phyloP scores from a whole-genome alignment of 352 stramenopile genomes.

The Peronosclerospora sorghi region DNA sequence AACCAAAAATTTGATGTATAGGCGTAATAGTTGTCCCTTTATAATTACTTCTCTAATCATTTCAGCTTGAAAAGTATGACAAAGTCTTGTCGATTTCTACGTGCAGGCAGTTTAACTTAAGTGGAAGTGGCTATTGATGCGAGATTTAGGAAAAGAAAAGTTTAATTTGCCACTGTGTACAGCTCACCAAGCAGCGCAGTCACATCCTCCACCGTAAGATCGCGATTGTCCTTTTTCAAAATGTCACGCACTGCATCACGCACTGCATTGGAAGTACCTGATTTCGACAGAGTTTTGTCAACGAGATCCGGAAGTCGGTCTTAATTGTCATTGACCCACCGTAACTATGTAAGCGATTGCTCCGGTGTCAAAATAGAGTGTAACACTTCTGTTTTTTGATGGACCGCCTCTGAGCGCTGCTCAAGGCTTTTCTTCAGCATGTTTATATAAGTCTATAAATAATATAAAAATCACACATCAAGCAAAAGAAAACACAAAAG shows the following conservation, averaged over 20 bases:
- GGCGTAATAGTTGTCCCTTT: too few relatives aligned
- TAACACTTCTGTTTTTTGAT: slow-evolving; percentile 69
- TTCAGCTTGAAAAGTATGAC: too few relatives aligned
- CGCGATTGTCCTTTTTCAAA: slow-evolving; percentile 73
- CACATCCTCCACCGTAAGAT: slow-evolving; percentile 81
- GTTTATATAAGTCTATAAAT: slow-evolving; percentile 76
- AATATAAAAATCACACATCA: too few relatives aligned
- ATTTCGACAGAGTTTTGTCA: slow-evolving; percentile 47
- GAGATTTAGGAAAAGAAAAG: too few relatives aligned
- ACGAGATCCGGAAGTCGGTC: slow-evolving; percentile 51
- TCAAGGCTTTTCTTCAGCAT: slow-evolving; percentile 79
- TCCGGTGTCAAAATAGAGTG: slow-evolving; percentile 79
- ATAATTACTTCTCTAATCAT: too few relatives aligned
- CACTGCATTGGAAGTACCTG: slow-evolving; percentile 42
- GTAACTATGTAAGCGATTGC: slow-evolving; percentile 74
- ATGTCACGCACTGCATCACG: slow-evolving; percentile 61
- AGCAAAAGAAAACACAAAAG: not conserved
- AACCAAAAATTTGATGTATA: too few relatives aligned
- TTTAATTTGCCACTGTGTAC: slow-evolving; percentile 10
- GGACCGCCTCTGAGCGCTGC: slow-evolving; percentile 61
- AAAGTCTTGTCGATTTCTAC: too few relatives aligned
- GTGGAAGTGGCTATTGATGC: too few relatives aligned
- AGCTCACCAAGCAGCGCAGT: slow-evolving; percentile 63
- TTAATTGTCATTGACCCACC: slow-evolving; percentile 75
- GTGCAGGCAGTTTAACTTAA: too few relatives aligned